A percentile compares a stretch with the other conserved stretches of the same genome.
These are phyloP conservation scores for Malassezia globosa DNA, from an alignment of 1,284 basidiomycete genomes.

Conservation along the genomic window DNA sequence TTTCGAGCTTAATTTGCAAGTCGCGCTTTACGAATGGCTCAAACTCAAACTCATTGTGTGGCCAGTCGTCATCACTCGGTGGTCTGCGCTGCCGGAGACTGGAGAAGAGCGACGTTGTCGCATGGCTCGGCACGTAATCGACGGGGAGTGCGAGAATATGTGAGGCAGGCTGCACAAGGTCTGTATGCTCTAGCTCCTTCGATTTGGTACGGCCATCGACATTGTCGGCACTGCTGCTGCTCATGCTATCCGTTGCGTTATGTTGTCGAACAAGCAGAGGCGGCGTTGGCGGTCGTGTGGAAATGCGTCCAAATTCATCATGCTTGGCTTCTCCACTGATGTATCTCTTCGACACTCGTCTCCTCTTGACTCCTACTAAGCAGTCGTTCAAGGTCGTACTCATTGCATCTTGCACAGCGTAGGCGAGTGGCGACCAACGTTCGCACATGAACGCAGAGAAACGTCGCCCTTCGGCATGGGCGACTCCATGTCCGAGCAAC, in stretches of 20 bases:
- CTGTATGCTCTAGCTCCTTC: too few species aligned
- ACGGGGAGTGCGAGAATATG: conserved; percentile 10
- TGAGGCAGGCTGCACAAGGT: too few species aligned
- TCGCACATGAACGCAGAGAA: too few species aligned
- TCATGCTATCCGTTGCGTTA: not conserved
- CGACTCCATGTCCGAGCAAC: not conserved
- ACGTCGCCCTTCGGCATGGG: conserved; percentile 1
- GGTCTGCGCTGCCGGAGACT: conserved; percentile 14
- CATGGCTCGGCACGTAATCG: conserved; percentile 15
- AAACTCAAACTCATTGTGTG: conserved; percentile 72
- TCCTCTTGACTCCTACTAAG: too few species aligned
- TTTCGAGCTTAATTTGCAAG: conserved; percentile 77
- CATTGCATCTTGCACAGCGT: too few species aligned
- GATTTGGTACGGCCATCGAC: too few species aligned
- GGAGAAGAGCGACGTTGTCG: conserved; percentile 13
- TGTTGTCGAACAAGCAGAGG: too few species aligned
- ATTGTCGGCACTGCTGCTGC: too few species aligned
- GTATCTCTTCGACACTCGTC: not conserved
- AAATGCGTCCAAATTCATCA: not conserved
- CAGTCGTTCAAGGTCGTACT: too few species aligned
- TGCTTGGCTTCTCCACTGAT: not conserved
- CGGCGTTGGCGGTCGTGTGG: not conserved
- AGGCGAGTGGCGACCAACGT: too few species aligned
- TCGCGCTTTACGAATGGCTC: conserved; percentile 75
- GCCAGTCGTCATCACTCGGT: conserved; percentile 14